phyloP scores from a whole-genome alignment of 768 basidiomycete genomes.

The Termitomyces heimii region DNA sequence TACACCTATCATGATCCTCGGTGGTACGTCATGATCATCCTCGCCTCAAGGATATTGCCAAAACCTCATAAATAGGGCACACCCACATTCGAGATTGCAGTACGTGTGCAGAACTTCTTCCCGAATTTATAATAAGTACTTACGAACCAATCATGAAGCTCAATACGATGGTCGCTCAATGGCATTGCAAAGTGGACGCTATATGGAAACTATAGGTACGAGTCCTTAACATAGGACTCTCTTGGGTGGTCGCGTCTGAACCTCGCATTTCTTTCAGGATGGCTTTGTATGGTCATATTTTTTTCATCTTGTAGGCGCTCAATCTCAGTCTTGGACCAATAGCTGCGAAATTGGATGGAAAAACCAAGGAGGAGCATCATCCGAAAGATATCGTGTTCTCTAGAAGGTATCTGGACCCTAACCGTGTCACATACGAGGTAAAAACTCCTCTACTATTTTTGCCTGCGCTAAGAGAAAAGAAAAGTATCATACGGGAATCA shows the following conservation, averaged over 20 bases:
- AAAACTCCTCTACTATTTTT: background rate
- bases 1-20: slow-evolving; percentile 83
- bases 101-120: slow-evolving; percentile 23
- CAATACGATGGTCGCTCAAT: slow-evolving; percentile 74
- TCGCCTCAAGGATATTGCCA: background rate
- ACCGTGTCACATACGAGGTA: slow-evolving; percentile 71
- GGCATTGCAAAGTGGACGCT: slow-evolving; percentile 77
- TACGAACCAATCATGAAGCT: slow-evolving; percentile 22
- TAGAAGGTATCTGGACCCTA: slow-evolving; percentile 75
- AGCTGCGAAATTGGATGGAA: slow-evolving; percentile 40
- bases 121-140: background rate
- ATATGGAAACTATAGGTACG: slow-evolving; percentile 89
- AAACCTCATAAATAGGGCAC: slow-evolving; percentile 39
- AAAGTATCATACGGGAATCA: slow-evolving; percentile 60
- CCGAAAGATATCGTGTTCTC: slow-evolving; percentile 50
- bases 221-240: background rate
- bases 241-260: background rate
- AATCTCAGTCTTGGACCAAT: background rate
- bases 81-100: slow-evolving; percentile 77
- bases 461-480: background rate
- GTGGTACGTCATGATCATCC: slow-evolving; percentile 33
- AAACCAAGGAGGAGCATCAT: background rate
- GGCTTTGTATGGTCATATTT: slow-evolving; percentile 47
- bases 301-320: background rate
- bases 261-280: slow-evolving; percentile 30